A percentile compares a stretch with the other conserved stretches of the same genome.
Conservation (phyloP, 2,329 filamentous ascomycete species). For the Arthrobotrys iridis region DNA sequence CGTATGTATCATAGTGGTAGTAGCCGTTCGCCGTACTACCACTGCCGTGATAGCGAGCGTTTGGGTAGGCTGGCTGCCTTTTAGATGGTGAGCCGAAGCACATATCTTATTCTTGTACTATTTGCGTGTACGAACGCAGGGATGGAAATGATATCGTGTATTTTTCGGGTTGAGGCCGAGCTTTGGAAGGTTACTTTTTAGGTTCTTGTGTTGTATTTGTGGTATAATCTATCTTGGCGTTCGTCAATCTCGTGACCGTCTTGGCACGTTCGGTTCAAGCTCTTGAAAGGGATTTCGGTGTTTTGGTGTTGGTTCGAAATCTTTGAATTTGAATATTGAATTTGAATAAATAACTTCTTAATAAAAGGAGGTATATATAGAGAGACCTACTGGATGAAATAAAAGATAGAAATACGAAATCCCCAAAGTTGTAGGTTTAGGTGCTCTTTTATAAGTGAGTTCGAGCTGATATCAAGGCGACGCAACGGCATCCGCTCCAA, state of each 20-base stretch:
- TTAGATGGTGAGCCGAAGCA: constrained; percentile 47
- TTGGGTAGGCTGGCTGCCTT: constrained; percentile 13
- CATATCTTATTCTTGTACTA: constrained; percentile 20
- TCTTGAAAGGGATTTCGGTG: too few species aligned
- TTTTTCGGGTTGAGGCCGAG: neutral
- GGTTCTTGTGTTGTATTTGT: neutral
- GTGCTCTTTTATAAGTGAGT: neutral
- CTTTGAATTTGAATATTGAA: too few species aligned
- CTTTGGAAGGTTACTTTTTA: neutral
- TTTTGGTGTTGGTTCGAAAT: too few species aligned
- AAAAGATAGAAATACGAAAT: too few species aligned
- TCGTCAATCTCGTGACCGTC: too few species aligned
- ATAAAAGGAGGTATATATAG: too few species aligned
- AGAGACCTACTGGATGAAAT: too few species aligned
- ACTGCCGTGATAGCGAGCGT: constrained; percentile 45
- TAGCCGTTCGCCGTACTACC: constrained; percentile 19
- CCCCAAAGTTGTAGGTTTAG: too few species aligned
- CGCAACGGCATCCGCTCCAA: neutral
- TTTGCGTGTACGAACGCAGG: neutral
- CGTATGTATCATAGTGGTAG: constrained; percentile 20
- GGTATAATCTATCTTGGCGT: neutral
- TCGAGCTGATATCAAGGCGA: neutral
- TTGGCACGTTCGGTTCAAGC: too few species aligned
- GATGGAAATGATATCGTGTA: neutral
- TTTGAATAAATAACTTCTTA: too few species aligned